These are phyloP conservation scores for Crotalaria pallida DNA, from an alignment of 306 rosid species.

Conservation along the genomic window DNA sequence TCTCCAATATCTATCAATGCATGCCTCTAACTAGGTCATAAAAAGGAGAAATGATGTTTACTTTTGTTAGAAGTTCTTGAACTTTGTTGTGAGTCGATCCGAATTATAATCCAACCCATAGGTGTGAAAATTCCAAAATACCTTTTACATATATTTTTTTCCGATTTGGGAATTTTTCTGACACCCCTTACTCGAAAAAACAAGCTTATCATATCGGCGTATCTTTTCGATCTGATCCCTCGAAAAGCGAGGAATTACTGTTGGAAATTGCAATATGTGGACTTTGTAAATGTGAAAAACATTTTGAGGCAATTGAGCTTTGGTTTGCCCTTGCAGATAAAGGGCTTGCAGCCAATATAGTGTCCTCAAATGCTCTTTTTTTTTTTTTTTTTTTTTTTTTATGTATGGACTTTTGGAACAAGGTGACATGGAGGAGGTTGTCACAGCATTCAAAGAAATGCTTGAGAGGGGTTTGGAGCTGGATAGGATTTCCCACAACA, in stretches of 20 bases:
- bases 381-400: too few species aligned
- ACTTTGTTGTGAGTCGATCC: too few species aligned
- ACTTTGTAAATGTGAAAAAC: constrained; percentile 53
- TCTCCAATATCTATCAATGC: background rate
- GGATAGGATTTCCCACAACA: constrained; percentile 60
- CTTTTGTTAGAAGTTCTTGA: too few species aligned
- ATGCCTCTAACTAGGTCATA: background rate
- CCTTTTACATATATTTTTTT: too few species aligned
- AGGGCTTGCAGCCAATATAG: constrained; percentile 49
- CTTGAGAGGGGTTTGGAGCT: constrained; percentile 45
- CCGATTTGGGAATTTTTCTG: too few species aligned
- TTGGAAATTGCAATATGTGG: too few species aligned
- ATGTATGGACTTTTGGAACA: constrained; percentile 57
- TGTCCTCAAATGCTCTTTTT: constrained; percentile 63
- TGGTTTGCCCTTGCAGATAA: constrained; percentile 56
- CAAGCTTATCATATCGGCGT: too few species aligned
- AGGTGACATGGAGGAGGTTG: constrained; percentile 44
- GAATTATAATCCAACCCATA: too few species aligned
- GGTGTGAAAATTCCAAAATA: too few species aligned
- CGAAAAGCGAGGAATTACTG: too few species aligned
- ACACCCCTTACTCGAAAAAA: too few species aligned
- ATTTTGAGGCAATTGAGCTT: constrained; percentile 53
- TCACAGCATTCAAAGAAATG: constrained; percentile 38
- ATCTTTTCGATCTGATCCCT: too few species aligned
- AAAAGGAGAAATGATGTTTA: background rate